Evolutionary conservation across 108 stramenopile genomes (phyloP).

Genomic region (Pseudonitzschia multiseries): DNA sequence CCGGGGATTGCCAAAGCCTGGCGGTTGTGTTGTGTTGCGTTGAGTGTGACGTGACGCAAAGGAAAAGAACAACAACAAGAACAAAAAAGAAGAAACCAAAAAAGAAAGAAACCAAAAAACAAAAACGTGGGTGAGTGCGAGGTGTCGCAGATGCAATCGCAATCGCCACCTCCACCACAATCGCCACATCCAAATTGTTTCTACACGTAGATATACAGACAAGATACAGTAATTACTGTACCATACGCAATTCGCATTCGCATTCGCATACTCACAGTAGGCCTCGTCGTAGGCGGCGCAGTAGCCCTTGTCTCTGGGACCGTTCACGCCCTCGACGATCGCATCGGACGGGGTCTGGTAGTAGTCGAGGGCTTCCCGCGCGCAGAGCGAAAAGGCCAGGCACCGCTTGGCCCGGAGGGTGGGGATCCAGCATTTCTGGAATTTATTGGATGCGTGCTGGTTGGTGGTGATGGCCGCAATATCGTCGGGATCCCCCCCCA

Average conservation of each 20-base stretch:
- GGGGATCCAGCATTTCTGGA: constrained; percentile 12
- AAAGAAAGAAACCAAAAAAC: no score
- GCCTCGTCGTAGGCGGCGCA: constrained; percentile 29
- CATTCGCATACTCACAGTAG: no score
- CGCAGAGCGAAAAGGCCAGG: constrained; percentile 22
- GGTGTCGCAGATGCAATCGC: no score
- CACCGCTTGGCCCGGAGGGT: constrained; percentile 25
- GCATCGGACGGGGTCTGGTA: constrained; percentile 17
- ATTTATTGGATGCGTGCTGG: neutral
- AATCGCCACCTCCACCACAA: no score
- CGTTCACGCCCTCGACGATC: neutral
- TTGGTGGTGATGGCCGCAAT: neutral
- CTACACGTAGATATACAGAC: no score
- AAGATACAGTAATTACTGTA: no score
- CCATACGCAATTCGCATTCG: no score
- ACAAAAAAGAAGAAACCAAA: no score
- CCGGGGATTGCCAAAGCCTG: constrained; percentile 28
- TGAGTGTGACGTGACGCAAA: neutral
- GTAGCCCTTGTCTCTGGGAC: constrained; percentile 14
- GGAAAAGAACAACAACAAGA: no score
- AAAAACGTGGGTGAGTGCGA: no score
- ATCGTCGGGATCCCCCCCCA: no score
- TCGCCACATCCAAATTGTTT: no score
- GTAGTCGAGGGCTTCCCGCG: constrained; percentile 22
- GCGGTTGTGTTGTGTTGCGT: neutral